Base-by-base conservation (phyloP, 805 yeast species). In the Candida sonorensis region DNA sequence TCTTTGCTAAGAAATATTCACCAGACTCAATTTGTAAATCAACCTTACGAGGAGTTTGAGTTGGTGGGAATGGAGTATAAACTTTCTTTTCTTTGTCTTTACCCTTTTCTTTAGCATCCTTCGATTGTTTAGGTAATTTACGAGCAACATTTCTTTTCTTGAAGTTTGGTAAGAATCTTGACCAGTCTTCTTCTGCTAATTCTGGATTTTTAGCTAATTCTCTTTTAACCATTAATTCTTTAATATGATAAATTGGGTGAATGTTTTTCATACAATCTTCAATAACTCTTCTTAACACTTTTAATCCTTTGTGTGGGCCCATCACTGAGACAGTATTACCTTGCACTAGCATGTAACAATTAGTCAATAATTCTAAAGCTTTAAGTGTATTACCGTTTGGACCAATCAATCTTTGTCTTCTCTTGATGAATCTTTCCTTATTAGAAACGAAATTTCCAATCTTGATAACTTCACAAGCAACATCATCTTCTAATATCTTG, bases 51-150 rank as follows among this genome's bases (percentile, higher is more conserved):
- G 97, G 98, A 45, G 77, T 75, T 63, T 85, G 98, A 32, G 85
- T 83, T 48, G 98, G 97, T 65, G 98, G 98, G 87, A 92, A 92
- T 55, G 98, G 97, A 21, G 98, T 92, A 74, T 90, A 90, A 4
- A 76, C 79, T 62, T 81, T 88, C 67, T 74, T 70, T 33, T 60
- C 62, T 63, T 69, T 68, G 27, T 52, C 56, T 31, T 51, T 53
- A 50, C 59, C 60, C 46, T 59, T 61, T 35, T 61, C 64, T 44
- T 52, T 54, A 30, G 58, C 78, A 47, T 66, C 72, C 48, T 62
- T 73, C 51, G 72, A 64, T 57, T 73, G 76, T 61, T 72, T 76
- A 39, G 92, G 83, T 69, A 81, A 81, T 80, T 83, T 83, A 54
- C 98, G 79, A 23, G 94, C 94, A 44, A 90, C 95, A 53, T 87